Conservation (phyloP, 2,329 filamentous ascomycete species). For the Fusarium avenaceum region DNA sequence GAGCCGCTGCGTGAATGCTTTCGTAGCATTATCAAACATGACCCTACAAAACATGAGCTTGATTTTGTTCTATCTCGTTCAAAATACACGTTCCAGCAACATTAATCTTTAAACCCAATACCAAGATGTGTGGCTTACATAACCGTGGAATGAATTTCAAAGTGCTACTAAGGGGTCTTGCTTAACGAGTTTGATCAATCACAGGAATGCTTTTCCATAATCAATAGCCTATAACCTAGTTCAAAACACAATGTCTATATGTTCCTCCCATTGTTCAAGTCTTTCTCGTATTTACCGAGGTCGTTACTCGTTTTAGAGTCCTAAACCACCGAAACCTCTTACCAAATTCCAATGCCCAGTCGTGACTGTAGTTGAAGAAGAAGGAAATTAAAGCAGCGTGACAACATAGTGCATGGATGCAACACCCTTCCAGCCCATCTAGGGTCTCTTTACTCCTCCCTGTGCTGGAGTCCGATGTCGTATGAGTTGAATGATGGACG, state of each 20-base stretch:
- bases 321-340: background rate
- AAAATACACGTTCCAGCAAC: no score
- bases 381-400: constrained; percentile 2
- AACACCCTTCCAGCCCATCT: constrained; percentile 3
- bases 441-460: constrained; percentile 10
- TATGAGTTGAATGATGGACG: constrained; percentile 15
- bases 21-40: background rate
- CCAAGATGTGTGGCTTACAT: background rate
- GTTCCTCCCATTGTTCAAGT: background rate
- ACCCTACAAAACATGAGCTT: background rate
- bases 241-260: constrained; percentile 25
- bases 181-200: constrained; percentile 4
- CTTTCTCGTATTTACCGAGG: background rate
- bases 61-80: background rate
- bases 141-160: constrained; percentile 27
- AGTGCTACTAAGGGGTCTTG: constrained; percentile 9
- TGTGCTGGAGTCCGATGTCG: constrained; percentile 17
- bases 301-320: constrained; percentile 1
- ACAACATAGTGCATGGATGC: background rate
- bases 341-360: constrained; percentile 14
- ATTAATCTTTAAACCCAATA: background rate
- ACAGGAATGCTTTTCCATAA: constrained; percentile 1
- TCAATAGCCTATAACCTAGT: constrained; percentile 8
- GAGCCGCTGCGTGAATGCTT: background rate
- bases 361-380: constrained; percentile 12